Evolutionary conservation across 2,329 filamentous ascomycete genomes (phyloP), one percentile per base, ranked within the genome.

Genomic region (Colletotrichum eremochloae): DNA sequence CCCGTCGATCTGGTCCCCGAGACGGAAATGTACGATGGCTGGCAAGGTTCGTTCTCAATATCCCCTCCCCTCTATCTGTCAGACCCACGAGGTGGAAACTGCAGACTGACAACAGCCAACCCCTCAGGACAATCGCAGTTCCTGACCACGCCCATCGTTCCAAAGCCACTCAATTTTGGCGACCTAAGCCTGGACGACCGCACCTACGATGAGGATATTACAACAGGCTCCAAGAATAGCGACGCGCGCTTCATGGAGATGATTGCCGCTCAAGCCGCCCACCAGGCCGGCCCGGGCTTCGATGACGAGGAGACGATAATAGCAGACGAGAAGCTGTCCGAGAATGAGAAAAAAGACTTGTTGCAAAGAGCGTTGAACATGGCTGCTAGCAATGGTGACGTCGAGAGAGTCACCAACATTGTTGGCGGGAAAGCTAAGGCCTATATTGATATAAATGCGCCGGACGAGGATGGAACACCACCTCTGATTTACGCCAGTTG

Each of bases 11-110:
- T 91, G 75, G 88, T 93, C 68, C 87, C 88, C 50, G 96, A 98
- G 86, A 97, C 95, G 52, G 96, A 98, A 86, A 94, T 98, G 85
- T 99, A 98, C 82, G 96, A 99, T 88, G 96, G 94, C 76, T 99
- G 96, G 96, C 95, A 98, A 91, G 96, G 96, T 87, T 76, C 74
- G 85, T 84, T 61, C 38, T 15, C 12, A 24, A 40, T 33, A 52
- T 53, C 53, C 46, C 42, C 46, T 58, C 58, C 55, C 36, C 64
- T 33, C 50, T 61, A 62, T 33, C 38, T 40, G 29, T 36, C 24
- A 31, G 12, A 33, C 56, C 55, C 50, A 44, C 65, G 44, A 58
- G 31, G 33, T 11, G 40, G n/a, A 20, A 58, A 48, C 52, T 33
- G 36, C 53, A 20, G 53, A 42, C 69, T 72, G 63, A 63, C 31